Base-by-base conservation (phyloP, 75 land plant species). In the Selaginella moellendorffii region DNA sequence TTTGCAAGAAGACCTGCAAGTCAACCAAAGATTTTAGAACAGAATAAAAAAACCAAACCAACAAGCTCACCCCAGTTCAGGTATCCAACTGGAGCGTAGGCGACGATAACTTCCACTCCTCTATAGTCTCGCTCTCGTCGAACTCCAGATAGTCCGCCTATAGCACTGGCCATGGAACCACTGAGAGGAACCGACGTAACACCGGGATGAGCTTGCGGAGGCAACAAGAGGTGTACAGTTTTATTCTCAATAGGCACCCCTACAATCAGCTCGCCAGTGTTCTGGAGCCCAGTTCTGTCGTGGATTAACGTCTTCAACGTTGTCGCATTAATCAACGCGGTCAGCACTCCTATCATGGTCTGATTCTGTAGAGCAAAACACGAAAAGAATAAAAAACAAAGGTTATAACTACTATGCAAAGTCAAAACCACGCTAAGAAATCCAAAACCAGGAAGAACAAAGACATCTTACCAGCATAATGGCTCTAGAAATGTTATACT, bases 211-310 rank as follows among this genome's bases (percentile, higher is more conserved):
- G 61, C 51, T 26, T 58, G 31, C 0, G 76, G 67, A 25, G 76
- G 76, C 21, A 74, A 60, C 51, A 74, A 31, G 23, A 74, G 71
- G 30, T 64, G 66, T 0, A 74, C 66, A 24, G 30, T 53, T 9
- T 68, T 29, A 24, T 24, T 9, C 22, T 30, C 67, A 46, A 63
- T 21, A 17, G 71, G 76, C 22, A 63, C 61, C 30, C 76, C 76
- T 30, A 74, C 71, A n/a, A 74, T 21, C 24, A 74, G 58, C 42
- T 74, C 76, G 23, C 76, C 76, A 23, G 76, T 74, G 30, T 64
- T 27, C 63, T 74, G 71, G 8, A 74, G 71, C 67, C 76, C 76
- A 31, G 76, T 74, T 28, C 76, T 54, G 63, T 74, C 76, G 19
- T 64, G 51, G 14, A 74, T 62, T n/a, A 74, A 29, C 19, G 29